Evolutionary conservation across 192 early-diverging fungal genomes (phyloP), one percentile per base, ranked within the genome.

Genomic region (Coemansia sp.): DNA sequence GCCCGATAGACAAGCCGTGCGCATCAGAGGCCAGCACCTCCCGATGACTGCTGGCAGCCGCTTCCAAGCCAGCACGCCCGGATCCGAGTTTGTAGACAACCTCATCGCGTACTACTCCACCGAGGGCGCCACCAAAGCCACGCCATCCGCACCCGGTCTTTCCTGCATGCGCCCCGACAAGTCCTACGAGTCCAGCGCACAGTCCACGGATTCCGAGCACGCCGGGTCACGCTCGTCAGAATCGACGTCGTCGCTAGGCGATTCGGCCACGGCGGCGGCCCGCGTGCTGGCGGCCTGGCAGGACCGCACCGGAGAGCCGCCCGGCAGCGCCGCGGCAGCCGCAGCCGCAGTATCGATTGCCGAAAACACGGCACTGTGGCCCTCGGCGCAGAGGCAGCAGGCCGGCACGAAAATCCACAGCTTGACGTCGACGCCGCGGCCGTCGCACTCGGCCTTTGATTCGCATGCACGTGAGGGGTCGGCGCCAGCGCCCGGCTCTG

Each of bases 281-380:
- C 74, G 74, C n/a, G 74, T 77, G 21, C 56, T 77, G 2, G 74
- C 74, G 7, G 64, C 67, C 3, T 67, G 68, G 74, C 74, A 77
- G 68, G 74, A 77, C 42, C 67, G 68, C 14, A 40, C 53, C 3
- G 60, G 58, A 15, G 50, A n/a, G 19, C 36, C 58, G 9, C 23
- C 60, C 7, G 39, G 47, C 8, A 41, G 46, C 23, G 28, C 28
- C 3, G 58, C 21, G 11, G 38, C 55, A 6, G 51, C 39, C 23
- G 28, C 28, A 5, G 58, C 21, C 10, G 38, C 55, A 6, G 51
- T 46, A 12, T 36, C 58, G 1, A 36, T 32, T 26, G 56, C 45
- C 19, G 50, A 39, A 8, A 21, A 12, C 12, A 25, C 70, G 20
- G 12, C 22, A 3, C 40, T 57, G 28, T 61, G 62, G 64, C 25